Evolutionary conservation across 1,284 basidiomycete genomes (phyloP), one percentile per base, ranked within the genome.

Genomic region (Malassezia sympodialis): DNA sequence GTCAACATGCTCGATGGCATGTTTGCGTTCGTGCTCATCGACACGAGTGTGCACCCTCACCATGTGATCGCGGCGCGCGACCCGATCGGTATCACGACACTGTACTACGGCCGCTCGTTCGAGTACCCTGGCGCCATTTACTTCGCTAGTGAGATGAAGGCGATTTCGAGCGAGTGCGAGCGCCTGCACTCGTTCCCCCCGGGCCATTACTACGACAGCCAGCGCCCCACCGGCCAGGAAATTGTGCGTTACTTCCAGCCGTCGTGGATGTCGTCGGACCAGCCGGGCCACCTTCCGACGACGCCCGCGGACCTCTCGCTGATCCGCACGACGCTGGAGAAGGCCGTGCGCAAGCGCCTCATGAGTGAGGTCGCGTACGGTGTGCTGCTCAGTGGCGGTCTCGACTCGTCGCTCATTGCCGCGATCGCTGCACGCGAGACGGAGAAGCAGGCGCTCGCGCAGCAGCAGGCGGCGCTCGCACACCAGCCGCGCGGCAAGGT

Each of bases 311-410:
- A 98, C 76, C 78, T 87, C 56, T 84, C 79, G 17, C 51, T 62
- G 30, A 68, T 77, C 49, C 75, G 75, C 31, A 84, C 88, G 75
- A 81, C 85, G 0, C 81, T 99, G 32, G 94, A 98, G 78, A 84
- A 81, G 49, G 89, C 94, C 11, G 94, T 98, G 41, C 83, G 85
- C 68, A 99, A 98, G 78, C 82, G 94, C 52, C 79, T 99, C 53
- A 99, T 99, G 94, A 90, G 88, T 51, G 94, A 99, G 77, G 94
- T 98, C 2, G 94, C 94, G 11, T 99, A 96, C 70, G 94, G 94
- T 66, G 94, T 99, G 11, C 80, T 98, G 37, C 81, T 99, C 51
- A 90, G 87, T 58, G 94, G 94, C 56, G 94, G 94, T 48, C 79
- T 99, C 55, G 94, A 99, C 76, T 91, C 88, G 72, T 91, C 88